These are phyloP conservation scores for Hypericum androsaemum DNA, from an alignment of 345 rosid genomes.

Conservation along the genomic window DNA sequence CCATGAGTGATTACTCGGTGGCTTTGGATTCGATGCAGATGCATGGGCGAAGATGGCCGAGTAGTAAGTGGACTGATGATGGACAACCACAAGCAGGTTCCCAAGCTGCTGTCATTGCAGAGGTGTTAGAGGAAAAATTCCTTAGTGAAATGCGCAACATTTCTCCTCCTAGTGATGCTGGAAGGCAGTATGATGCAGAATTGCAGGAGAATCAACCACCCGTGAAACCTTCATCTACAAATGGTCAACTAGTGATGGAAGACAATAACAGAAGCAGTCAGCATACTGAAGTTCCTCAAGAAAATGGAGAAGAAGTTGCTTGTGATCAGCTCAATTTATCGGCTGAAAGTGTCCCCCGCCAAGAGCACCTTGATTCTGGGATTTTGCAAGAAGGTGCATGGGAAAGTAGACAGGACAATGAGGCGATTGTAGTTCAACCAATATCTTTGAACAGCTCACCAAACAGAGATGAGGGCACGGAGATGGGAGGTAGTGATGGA, in stretches of 20 bases:
- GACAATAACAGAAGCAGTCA: constrained; percentile 35
- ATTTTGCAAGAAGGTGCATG: constrained; percentile 20
- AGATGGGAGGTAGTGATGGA: constrained; percentile 52
- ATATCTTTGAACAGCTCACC: constrained; percentile 42
- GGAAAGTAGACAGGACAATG: constrained; percentile 30
- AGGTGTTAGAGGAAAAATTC: constrained; percentile 80
- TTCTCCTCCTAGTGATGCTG: constrained; percentile 38
- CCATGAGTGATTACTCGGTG: constrained; percentile 69
- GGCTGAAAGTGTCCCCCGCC: constrained; percentile 27
- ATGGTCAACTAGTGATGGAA: constrained; percentile 31
- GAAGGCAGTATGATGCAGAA: constrained; percentile 54
- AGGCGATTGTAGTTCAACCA: constrained; percentile 38
- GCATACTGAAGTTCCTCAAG: constrained; percentile 45
- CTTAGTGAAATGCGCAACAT: constrained; percentile 47
- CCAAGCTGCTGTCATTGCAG: constrained; percentile 76
- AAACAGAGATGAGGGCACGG: constrained; percentile 57
- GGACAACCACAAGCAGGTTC: constrained; percentile 83
- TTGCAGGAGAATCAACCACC: constrained; percentile 49
- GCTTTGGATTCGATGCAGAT: constrained; percentile 63
- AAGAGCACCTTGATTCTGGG: constrained; percentile 28
- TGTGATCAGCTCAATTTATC: constrained; percentile 26
- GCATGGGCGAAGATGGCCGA: constrained; percentile 65
- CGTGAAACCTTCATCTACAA: constrained; percentile 32
- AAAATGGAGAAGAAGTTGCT: constrained; percentile 30
- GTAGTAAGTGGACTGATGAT: constrained; percentile 91